Evolutionary conservation across 495 filamentous ascomycete genomes (phyloP), one percentile per base, ranked within the genome.

Genomic region (Aspergillus biplanus): DNA sequence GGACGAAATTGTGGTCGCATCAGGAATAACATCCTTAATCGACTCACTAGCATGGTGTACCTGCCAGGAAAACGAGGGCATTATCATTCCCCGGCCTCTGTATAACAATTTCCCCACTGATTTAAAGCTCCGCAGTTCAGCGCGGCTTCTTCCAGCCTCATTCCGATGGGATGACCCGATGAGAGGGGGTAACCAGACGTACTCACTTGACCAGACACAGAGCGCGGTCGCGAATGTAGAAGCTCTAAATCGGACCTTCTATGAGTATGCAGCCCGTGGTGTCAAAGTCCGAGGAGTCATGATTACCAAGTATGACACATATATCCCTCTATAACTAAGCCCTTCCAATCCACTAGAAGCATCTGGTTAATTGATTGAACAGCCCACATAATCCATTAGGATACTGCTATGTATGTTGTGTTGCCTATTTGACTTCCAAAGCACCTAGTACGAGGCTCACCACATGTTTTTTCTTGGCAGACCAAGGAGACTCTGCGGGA

Each of bases 401-500:
- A 44, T 15, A 15, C 39, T 44, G 39, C 39, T 44, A 44, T 44
- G 39, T 44, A 44, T 15, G 39, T 44, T 1, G 5, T 55, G 21
- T 27, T 27, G 21, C 21, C 16, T 31, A 55, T 6, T 33, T 34
- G 32, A 32, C 2, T 16, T 16, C 6, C 32, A 80, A 83, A 59
- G 65, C 75, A 7, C 70, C 61, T 31, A 15, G n/a, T n/a, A n/a
- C n/a, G n/a, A n/a, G 39, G 15, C 39, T 44, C 3, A 9, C 39
- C 15, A 44, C 9, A 44, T 3, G 15, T 44, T 44, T 44, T 44
- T 9, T 44, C 39, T 44, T 3, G 1, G 3, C 39, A 44, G 39
- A 44, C 39, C 9, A 44, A 44, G 15, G 75, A 79, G 21, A 70
- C 72, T 0, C 67, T 83, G 4, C 48, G 67, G 27, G 76, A 62